Percentiles rank a stretch among this genome's conserved stretches.
Conservation (phyloP, 257 asterid species). For the Solanum ossicruentum region DNA sequence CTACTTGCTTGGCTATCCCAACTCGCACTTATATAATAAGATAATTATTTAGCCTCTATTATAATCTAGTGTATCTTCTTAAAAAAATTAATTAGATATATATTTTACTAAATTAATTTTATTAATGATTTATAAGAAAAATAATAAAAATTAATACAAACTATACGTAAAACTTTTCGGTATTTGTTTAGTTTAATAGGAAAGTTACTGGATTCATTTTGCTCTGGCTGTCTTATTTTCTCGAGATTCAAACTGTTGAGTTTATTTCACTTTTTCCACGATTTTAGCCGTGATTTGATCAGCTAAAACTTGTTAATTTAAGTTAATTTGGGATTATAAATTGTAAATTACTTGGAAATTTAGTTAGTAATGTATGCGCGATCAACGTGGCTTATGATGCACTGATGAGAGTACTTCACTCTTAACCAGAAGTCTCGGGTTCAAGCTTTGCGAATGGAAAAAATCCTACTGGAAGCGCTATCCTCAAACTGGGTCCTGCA, state of each 20-base stretch:
- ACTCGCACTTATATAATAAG: too few relatives aligned
- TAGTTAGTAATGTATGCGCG: not conserved
- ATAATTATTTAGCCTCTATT: too few relatives aligned
- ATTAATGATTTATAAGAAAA: not conserved
- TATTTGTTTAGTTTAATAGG: not conserved
- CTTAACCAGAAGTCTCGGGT: too few relatives aligned
- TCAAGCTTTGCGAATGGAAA: not conserved
- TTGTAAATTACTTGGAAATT: not conserved
- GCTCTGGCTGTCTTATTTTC: not conserved
- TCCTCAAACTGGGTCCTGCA: not conserved
- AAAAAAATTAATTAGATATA: not conserved
- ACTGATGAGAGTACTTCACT: accelerated
- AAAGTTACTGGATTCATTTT: not conserved
- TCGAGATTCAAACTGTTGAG: not conserved
- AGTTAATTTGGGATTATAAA: not conserved
- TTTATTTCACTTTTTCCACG: not conserved
- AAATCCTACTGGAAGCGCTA: too few relatives aligned
- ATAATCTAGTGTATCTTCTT: not conserved
- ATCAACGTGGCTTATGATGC: not conserved
- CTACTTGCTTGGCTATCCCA: too few relatives aligned
- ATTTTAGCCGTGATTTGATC: constrained; percentile 27
- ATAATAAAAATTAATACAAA: not conserved
- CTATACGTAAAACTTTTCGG: not conserved
- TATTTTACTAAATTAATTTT: not conserved
- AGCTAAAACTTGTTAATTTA: not conserved